Evolutionary conservation across 495 filamentous ascomycete species (phyloP), one percentile per base, ranked within the genome.

Genomic region (Penicillium fimorum): DNA sequence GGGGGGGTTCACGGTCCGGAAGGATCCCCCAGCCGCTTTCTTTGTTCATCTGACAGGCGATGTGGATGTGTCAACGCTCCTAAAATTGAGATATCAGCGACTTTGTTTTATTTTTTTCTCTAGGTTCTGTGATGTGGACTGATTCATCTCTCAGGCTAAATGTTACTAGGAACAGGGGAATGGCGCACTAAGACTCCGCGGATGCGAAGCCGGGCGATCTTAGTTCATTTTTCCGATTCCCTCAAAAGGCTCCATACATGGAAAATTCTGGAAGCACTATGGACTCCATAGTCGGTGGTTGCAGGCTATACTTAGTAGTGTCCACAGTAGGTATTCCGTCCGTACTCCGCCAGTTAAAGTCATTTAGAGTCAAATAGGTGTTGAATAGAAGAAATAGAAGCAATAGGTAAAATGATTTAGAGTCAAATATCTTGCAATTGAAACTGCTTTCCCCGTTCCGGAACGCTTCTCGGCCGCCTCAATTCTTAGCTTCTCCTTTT

Each of bases 251-350:
- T 61, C 63, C 55, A 56, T 58, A 25, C 9, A 55, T 27, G 43
- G 66, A 64, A 66, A 50, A 30, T 67, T 69, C 66, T 69, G 59
- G 66, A 69, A 68, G 55, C 38, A 58, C 37, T 56, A 60, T 63
- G 52, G 43, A 40, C 44, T 33, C 32, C 41, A 45, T 43, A 47
- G 50, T 17, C 24, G 13, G 5, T 15, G 10, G 17, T 17, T 5
- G 12, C 17, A 24, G 35, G 4, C 22, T 46, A 47, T 30, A 29
- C 42, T 40, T 15, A n/a, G 49, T 29, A 12, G 37, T 54, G 52
- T 33, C 43, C 53, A 55, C 53, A 17, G 25, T 38, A 30, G 5
- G 53, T 56, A 56, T 40, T 38, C 53, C 53, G 53, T n/a, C 24
- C 30, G 42, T 56, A 56, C 38, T 43, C 53, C 53, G 53, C 45